These are phyloP conservation scores for Moesziomyces sp. DNA, from an alignment of 1,284 basidiomycete species.

Conservation along the genomic window DNA sequence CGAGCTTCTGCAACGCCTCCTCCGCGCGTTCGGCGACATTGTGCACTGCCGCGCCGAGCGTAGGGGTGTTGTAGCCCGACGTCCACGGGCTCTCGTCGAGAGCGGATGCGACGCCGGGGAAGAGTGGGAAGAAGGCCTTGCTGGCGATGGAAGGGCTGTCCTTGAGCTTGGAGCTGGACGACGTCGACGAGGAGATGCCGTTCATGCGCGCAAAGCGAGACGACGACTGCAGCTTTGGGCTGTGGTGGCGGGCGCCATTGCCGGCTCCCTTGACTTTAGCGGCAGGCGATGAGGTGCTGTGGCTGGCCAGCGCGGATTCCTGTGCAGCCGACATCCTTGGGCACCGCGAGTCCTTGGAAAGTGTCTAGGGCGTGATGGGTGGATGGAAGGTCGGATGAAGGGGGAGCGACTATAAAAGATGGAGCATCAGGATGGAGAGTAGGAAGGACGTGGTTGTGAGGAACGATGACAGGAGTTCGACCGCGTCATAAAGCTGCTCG, in stretches of 20 bases:
- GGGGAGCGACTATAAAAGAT: no score
- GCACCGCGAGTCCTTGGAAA: no score
- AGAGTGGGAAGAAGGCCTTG: constrained; percentile 32
- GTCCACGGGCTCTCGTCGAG: constrained; percentile 40
- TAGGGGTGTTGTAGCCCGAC: constrained; percentile 43
- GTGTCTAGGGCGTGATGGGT: no score
- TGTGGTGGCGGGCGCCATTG: constrained; percentile 3
- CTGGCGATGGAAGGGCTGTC: constrained; percentile 7
- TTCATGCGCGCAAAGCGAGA: constrained; percentile 41
- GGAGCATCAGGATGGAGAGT: neutral
- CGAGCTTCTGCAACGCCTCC: constrained; percentile 25
- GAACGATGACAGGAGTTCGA: no score
- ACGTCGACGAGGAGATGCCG: constrained; percentile 13
- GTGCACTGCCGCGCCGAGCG: constrained; percentile 25
- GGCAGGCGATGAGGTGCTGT: constrained; percentile 18
- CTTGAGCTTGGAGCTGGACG: constrained; percentile 5
- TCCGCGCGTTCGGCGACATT: constrained; percentile 42
- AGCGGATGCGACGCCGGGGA: constrained; percentile 35
- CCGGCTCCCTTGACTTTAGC: constrained; percentile 21
- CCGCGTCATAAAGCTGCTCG: no score
- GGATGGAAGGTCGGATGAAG: neutral
- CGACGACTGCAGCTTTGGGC: constrained; percentile 25
- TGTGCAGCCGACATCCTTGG: constrained; percentile 21
- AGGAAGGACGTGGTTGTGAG: neutral
- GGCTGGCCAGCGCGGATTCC: neutral